Percentiles rank a stretch among this genome's conserved stretches.
Evolutionary conservation across 371 early-diverging fungal genomes (phyloP).

Genomic region (Mortierella sp.): DNA sequence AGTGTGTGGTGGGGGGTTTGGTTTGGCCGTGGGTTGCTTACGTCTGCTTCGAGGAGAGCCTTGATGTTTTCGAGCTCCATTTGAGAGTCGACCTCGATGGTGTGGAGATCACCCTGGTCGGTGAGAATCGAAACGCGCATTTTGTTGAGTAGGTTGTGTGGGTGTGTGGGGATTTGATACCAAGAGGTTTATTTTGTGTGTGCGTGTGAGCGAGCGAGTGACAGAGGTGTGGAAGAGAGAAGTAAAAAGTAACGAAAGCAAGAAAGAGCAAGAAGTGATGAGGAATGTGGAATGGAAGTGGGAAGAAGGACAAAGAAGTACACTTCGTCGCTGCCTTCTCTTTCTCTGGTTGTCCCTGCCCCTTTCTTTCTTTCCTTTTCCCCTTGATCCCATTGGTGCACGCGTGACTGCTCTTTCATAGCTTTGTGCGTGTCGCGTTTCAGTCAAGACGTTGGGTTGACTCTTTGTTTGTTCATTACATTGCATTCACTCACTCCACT

Average conservation of each 20-base stretch:
- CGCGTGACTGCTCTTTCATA: neutral
- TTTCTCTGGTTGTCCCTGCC: neutral
- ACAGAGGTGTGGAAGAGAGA: neutral
- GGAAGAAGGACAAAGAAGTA: slow-evolving; percentile 5
- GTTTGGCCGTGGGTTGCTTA: slow-evolving; percentile 47
- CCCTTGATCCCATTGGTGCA: neutral
- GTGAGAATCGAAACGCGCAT: slow-evolving; percentile 79
- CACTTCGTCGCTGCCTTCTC: neutral
- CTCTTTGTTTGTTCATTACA: neutral
- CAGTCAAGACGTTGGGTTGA: neutral
- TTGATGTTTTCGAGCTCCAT: slow-evolving; percentile 88
- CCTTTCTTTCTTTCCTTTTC: neutral
- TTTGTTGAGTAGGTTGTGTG: neutral
- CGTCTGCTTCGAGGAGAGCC: slow-evolving; percentile 88
- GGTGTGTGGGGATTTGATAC: neutral
- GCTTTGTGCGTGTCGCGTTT: neutral
- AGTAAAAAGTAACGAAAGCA: neutral
- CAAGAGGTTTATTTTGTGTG: neutral
- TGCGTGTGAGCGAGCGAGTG: neutral
- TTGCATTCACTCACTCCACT: too few relatives aligned
- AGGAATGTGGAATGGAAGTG: neutral
- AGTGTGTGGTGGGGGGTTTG: neutral
- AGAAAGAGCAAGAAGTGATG: neutral
- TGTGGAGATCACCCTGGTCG: slow-evolving; percentile 74
- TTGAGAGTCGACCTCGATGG: slow-evolving; percentile 82